Conservation (phyloP, 495 filamentous ascomycete species). For the Rostrohypoxylon terebratum region DNA sequence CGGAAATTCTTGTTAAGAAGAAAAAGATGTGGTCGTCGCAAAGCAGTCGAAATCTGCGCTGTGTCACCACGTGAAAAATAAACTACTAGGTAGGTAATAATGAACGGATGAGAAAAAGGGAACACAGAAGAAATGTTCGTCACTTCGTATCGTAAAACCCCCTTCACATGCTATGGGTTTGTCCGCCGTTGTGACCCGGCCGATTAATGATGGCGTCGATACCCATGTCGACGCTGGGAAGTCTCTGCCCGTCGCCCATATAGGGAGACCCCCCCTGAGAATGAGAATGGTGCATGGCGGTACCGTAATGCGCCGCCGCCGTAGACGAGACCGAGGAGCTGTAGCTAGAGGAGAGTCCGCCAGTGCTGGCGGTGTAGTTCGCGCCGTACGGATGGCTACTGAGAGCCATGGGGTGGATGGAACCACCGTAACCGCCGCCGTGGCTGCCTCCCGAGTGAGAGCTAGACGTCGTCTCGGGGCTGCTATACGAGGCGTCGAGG, state of each 20-base stretch:
- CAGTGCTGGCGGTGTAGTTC: slow-evolving; percentile 45
- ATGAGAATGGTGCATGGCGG: slow-evolving; percentile 56
- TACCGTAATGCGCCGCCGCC: slow-evolving; percentile 53
- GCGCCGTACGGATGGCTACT: slow-evolving; percentile 40
- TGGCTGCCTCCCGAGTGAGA: slow-evolving; percentile 50
- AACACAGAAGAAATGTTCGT: background rate
- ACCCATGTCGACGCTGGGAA: slow-evolving; percentile 68
- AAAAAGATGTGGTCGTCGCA: background rate
- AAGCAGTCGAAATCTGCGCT: slow-evolving; percentile 7
- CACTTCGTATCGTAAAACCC: background rate
- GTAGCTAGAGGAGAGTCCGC: slow-evolving; percentile 50
- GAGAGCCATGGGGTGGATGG: slow-evolving; percentile 48
- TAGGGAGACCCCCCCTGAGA: slow-evolving; percentile 61
- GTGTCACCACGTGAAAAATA: background rate
- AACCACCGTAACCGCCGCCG: slow-evolving; percentile 41
- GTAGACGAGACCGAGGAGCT: slow-evolving; percentile 49
- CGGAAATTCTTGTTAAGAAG: slow-evolving; percentile 13
- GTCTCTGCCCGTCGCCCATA: slow-evolving; percentile 57
- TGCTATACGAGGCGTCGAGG: slow-evolving; percentile 61
- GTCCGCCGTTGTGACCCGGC: slow-evolving; percentile 45
- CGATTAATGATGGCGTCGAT: slow-evolving; percentile 68
- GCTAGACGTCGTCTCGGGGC: slow-evolving; percentile 59
- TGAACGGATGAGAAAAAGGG: slow-evolving; percentile 11
- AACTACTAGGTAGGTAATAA: no score
- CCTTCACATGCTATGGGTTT: slow-evolving; percentile 35